Base-by-base conservation (phyloP, 1,284 basidiomycete species). In the Psilocybe mexicana region DNA sequence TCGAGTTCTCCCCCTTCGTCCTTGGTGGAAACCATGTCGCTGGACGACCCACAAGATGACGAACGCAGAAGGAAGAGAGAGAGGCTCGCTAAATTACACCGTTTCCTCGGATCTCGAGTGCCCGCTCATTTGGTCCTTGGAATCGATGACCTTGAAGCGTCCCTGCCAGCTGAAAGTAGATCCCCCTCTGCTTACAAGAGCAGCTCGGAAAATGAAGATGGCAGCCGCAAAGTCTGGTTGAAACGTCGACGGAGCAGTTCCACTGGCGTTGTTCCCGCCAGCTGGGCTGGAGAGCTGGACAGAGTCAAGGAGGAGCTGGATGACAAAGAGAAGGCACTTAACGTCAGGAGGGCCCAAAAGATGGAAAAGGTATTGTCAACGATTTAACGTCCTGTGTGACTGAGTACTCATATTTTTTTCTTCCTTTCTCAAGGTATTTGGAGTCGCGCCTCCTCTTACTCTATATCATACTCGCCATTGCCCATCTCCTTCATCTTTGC, bases 21-120 rank as follows among this genome's bases (percentile, higher is more conserved):
- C 46, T 64, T 82, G 49, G 75, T 76, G 56, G 82, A 84, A 61
- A 78, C 73, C 55, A 67, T 85, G 67, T 75, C 79, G 52, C 73
- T 79, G 35, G 80, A 85, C 55, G 78, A 79, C 59, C 76, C 75
- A 60, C 79, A 75, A 23, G 86, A 90, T 57, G 80, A 82, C 28
- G 83, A 87, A 58, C 80, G 82, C 60, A 77, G 83, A 57, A 79
- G 83, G 60, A 90, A 87, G 69, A 80, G 90, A 50, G 87, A 89
- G 64, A 85, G 85, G 65, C 75, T 93, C 35, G 87, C 87, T 4
- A 92, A 86, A 69, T 78, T 93, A 6, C 88, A 92, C 70, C 87
- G 91, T 44, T 92, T 87, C 74, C 79, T 93, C 30, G 91, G 90
- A 24, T 90, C 88, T 35, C 81, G 83, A 43, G 87, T 93, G 28